Conservation (phyloP, 768 basidiomycete genomes). For the Auriscalpium microsporum region DNA sequence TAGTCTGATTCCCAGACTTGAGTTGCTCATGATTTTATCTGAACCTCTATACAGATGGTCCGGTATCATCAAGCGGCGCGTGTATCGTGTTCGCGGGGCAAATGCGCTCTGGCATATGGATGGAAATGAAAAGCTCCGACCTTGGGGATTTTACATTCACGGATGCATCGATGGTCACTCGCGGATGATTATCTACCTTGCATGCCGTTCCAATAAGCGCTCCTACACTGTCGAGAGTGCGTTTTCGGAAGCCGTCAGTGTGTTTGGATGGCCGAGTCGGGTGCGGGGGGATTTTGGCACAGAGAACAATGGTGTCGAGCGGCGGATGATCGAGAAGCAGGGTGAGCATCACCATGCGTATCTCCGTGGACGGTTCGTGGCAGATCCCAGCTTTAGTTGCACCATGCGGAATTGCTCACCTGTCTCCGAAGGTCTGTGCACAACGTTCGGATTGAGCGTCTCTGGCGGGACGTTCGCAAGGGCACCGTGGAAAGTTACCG, state of each 20-base stretch:
- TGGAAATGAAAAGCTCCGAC: background rate
- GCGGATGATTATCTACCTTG: background rate
- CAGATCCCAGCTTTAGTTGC: background rate
- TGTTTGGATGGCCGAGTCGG: background rate
- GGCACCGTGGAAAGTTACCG: background rate
- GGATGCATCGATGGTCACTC: background rate
- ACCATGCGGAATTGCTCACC: too few species aligned
- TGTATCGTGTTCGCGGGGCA: background rate
- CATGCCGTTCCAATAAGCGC: background rate
- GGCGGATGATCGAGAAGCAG: background rate
- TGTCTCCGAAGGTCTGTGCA: background rate
- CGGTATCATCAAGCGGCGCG: background rate
- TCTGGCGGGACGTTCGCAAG: background rate
- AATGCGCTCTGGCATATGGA: background rate
- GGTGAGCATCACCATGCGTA: background rate
- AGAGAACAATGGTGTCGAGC: background rate
- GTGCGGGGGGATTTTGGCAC: background rate
- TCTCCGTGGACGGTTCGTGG: background rate
- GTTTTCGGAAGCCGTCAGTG: background rate
- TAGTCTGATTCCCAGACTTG: background rate
- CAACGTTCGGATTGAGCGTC: background rate
- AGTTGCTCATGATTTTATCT: background rate
- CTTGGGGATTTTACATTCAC: background rate
- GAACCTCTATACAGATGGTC: background rate
- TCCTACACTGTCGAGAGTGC: background rate